These are phyloP conservation scores for Fusarium setosum DNA, from an alignment of 2,329 filamentous ascomycete species.

Conservation along the genomic window DNA sequence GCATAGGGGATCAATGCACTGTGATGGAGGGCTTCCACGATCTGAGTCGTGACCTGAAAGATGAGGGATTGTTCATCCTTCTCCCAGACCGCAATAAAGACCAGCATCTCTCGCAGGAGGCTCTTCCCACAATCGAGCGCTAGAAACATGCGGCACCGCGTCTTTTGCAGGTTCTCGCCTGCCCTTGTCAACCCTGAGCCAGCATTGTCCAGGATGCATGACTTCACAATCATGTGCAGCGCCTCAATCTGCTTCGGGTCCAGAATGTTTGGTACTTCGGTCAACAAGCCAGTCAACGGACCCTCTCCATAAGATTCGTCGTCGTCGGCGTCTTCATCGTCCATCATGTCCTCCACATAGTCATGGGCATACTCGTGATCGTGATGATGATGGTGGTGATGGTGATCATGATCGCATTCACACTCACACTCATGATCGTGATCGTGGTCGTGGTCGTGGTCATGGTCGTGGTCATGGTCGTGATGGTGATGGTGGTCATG, in stretches of 20 bases:
- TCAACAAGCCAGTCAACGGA: slow-evolving; percentile 84
- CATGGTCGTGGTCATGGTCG: slow-evolving; percentile 41
- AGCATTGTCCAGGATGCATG: slow-evolving; percentile 87
- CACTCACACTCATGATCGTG: slow-evolving; percentile 39
- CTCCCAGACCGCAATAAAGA: slow-evolving; percentile 98
- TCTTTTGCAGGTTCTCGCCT: slow-evolving; percentile 88
- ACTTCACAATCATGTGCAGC: slow-evolving; percentile 96
- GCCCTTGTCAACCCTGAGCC: slow-evolving; percentile 74
- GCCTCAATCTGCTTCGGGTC: slow-evolving; percentile 97
- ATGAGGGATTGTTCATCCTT: slow-evolving; percentile 93
- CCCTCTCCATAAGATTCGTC: slow-evolving; percentile 85
- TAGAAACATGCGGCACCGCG: slow-evolving; percentile 88
- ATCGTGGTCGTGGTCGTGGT: slow-evolving; percentile 39
- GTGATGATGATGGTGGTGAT: slow-evolving; percentile 48
- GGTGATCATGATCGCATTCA: slow-evolving; percentile 32
- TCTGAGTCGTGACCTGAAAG: slow-evolving; percentile 96
- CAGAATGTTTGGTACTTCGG: slow-evolving; percentile 93
- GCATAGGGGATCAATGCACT: slow-evolving; percentile 91
- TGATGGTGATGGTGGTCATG: slow-evolving; percentile 51
- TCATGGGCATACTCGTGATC: slow-evolving; percentile 55
- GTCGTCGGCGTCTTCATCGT: slow-evolving; percentile 77
- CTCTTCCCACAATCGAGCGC: slow-evolving; percentile 92
- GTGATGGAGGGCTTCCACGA: slow-evolving; percentile 91
- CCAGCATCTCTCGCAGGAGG: slow-evolving; percentile 87
- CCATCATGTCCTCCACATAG: slow-evolving; percentile 67